Evolutionary conservation across 371 early-diverging fungal species (phyloP).

Genomic region (Chytridiales sp.): DNA sequence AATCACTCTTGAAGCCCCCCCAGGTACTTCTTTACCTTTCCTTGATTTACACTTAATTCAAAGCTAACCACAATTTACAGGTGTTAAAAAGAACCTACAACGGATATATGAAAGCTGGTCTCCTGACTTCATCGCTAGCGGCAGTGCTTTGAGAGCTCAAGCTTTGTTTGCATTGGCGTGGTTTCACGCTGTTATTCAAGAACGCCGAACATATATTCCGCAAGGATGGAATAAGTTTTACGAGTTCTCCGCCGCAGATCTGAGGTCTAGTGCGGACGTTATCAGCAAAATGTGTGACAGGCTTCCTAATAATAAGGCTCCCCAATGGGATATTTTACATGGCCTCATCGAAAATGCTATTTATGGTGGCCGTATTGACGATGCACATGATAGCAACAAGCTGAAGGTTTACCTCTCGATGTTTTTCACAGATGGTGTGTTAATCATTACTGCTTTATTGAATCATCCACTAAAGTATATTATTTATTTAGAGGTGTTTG

Average conservation of each 20-base stretch:
- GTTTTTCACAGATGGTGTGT: constrained; percentile 50
- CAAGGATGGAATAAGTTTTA: constrained; percentile 64
- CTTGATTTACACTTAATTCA: background rate
- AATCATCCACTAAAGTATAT: background rate
- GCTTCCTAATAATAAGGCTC: constrained; percentile 18
- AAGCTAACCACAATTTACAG: constrained; percentile 25
- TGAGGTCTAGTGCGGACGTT: constrained; percentile 49
- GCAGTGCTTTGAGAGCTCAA: constrained; percentile 44
- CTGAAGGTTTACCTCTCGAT: constrained; percentile 41
- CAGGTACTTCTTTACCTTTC: constrained; percentile 30
- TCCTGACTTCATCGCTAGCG: constrained; percentile 41
- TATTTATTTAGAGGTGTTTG: constrained; percentile 38
- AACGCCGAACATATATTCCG: constrained; percentile 54
- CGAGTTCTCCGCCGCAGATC: constrained; percentile 57
- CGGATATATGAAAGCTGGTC: constrained; percentile 49
- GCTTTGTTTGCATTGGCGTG: constrained; percentile 53
- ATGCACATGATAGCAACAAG: constrained; percentile 42
- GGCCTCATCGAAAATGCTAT: constrained; percentile 55
- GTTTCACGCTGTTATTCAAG: constrained; percentile 62
- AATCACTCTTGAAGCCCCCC: constrained; percentile 54
- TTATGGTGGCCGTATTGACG: constrained; percentile 58
- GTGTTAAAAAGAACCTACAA: constrained; percentile 52
- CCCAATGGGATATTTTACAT: constrained; percentile 51
- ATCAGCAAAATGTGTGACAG: constrained; percentile 31
- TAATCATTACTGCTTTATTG: background rate